Evolutionary conservation across 371 early-diverging fungal species (phyloP), one percentile per base, ranked within the genome.

Genomic region (Mortierella sp.): DNA sequence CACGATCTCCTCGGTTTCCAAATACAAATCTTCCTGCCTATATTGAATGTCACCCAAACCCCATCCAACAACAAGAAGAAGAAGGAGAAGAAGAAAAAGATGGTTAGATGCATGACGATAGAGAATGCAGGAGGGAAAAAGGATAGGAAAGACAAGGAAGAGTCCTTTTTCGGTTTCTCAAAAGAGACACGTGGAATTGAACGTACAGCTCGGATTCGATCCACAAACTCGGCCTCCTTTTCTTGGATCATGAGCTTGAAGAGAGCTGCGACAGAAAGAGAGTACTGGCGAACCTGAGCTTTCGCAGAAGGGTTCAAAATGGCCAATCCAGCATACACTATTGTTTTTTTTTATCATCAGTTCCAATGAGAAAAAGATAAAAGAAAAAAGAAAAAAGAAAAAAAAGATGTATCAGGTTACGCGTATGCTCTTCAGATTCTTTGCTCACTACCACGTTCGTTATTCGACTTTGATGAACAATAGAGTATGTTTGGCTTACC

Each of bases 161-260:
- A 2, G 7, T 14, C 44, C 4, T 23, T 23, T 18, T n/a, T n/a
- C n/a, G n/a, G n/a, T n/a, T n/a, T n/a, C n/a, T n/a, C n/a, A n/a
- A n/a, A 12, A 16, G 46, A 9, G 46, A 46, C 16, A 9, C 46
- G 46, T 46, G 12, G 12, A 4, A 18, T 23, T 16, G 19, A 16
- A 19, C 68, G 25, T 72, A 74, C 73, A 19, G 72, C 70, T 5
- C 68, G 83, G 0, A 98, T 87, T 12, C 97, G 84, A 0, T 85
- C 72, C 7, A 87, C 80, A 70, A 98, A 95, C 81, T 94, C 96
- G 3, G 83, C 83, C 60, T 91, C 90, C 57, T 91, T 88, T 62
- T 96, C 97, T 57, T 91, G 93, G 26, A 98, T 91, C 98, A 98
- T 97, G 63, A 95, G 81, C 74, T 95, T 93, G 83, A 96, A 98